A percentile compares a stretch with the other conserved stretches of the same genome.
phyloP scores from a whole-genome alignment of 2,329 filamentous ascomycete genomes.

The Chaetomium strumarium region DNA sequence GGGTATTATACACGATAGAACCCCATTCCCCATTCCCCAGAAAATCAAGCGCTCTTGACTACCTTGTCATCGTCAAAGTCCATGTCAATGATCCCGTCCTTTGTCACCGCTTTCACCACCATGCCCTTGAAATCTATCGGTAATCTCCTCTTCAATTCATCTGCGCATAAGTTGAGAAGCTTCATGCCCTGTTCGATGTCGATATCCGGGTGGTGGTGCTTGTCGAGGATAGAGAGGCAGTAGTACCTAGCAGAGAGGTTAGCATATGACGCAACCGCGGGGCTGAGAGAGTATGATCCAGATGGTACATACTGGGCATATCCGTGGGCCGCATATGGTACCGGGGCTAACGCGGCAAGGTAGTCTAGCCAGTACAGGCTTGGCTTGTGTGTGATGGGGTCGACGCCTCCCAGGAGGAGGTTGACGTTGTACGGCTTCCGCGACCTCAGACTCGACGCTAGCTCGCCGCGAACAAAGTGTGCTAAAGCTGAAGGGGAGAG shows the following conservation, averaged over 20 bases:
- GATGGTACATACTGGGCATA: slow-evolving; percentile 80
- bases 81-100: slow-evolving; percentile 82
- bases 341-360: slow-evolving; percentile 76
- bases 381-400: slow-evolving; percentile 85
- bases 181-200: slow-evolving; percentile 83
- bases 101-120: slow-evolving; percentile 88
- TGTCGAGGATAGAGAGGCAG: slow-evolving; percentile 94
- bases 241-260: slow-evolving; percentile 63
- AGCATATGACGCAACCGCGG: slow-evolving; percentile 17
- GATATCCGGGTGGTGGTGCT: slow-evolving; percentile 97
- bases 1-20: slow-evolving; percentile 27
- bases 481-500: slow-evolving; percentile 84
- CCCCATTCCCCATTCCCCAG: background rate
- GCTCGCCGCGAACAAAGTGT: slow-evolving; percentile 88
- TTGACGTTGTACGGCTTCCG: slow-evolving; percentile 96
- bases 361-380: slow-evolving; percentile 97
- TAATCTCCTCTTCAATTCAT: slow-evolving; percentile 93
- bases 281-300: background rate
- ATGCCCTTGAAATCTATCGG: slow-evolving; percentile 99
- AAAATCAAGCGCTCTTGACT: slow-evolving; percentile 53
- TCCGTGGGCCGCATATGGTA: slow-evolving; percentile 95
- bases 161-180: slow-evolving; percentile 88
- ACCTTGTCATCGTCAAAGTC: slow-evolving; percentile 78
- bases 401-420: slow-evolving; percentile 86
- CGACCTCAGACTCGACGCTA: slow-evolving; percentile 84